These are phyloP conservation scores for Corymbia maculata DNA, from an alignment of 345 rosid genomes.

Conservation along the genomic window DNA sequence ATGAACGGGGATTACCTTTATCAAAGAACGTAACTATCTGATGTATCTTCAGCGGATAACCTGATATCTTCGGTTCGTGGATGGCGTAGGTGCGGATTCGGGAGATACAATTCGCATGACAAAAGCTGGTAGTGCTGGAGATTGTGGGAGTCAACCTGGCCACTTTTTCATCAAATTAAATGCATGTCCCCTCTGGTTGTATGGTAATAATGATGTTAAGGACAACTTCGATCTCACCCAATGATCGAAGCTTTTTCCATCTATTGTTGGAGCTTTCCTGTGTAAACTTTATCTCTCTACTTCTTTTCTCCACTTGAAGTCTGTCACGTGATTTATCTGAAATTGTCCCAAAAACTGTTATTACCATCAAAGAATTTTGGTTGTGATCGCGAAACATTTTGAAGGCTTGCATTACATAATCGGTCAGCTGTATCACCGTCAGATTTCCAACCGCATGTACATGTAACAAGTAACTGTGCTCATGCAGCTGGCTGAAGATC, in stretches of 20 bases:
- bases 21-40: not conserved
- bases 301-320: not conserved
- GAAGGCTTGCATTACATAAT: not conserved
- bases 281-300: not conserved
- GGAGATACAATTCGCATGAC: conserved; percentile 60
- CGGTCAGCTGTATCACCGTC: not conserved
- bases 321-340: not conserved
- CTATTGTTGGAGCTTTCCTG: not conserved
- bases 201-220: not conserved
- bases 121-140: conserved; percentile 60
- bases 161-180: conserved; percentile 62
- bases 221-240: not conserved
- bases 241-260: not conserved
- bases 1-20: not conserved
- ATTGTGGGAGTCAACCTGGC: conserved; percentile 55
- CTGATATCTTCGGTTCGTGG: not conserved
- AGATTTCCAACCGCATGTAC: not conserved
- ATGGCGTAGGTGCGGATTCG: conserved; percentile 57
- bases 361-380: not conserved
- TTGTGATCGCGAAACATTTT: not conserved
- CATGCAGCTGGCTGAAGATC: conserved; percentile 70
- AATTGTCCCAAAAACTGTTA: not conserved
- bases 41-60: not conserved
- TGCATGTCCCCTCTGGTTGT: conserved; percentile 22
- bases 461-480: not conserved